Conservation (phyloP, 2,329 filamentous ascomycete species). For the Ophiostoma sp. region DNA sequence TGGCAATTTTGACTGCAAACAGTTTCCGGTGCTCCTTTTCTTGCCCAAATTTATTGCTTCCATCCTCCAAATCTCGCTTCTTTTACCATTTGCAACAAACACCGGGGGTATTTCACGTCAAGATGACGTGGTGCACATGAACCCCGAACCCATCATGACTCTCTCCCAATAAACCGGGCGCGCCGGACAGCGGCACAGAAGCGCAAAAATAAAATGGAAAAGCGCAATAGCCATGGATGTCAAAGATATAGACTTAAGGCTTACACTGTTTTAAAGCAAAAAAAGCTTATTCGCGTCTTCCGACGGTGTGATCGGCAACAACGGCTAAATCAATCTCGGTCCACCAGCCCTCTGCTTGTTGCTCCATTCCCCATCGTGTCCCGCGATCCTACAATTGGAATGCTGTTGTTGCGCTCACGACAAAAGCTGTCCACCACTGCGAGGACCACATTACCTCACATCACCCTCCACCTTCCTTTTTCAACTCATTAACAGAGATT, state of each 20-base stretch:
- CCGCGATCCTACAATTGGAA: not conserved
- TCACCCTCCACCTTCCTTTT: not conserved
- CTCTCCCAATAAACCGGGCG: not conserved
- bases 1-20: no score
- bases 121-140: not conserved
- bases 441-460: not conserved
- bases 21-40: no score
- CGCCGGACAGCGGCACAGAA: not conserved
- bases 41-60: no score
- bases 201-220: not conserved
- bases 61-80: no score
- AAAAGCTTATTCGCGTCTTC: not conserved
- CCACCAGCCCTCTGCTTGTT: not conserved
- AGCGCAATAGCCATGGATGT: not conserved
- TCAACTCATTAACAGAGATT: not conserved
- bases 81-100: not conserved
- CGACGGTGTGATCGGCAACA: not conserved
- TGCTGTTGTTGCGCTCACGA: not conserved
- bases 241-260: not conserved
- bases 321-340: not conserved
- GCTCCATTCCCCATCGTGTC: not conserved
- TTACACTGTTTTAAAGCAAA: not conserved
- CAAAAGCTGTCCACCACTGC: not conserved
- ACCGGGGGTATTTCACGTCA: not conserved
- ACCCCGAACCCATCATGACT: not conserved